Evolutionary conservation across 768 basidiomycete genomes (phyloP), one percentile per base, ranked within the genome.

Genomic region (Lepiota venenata): DNA sequence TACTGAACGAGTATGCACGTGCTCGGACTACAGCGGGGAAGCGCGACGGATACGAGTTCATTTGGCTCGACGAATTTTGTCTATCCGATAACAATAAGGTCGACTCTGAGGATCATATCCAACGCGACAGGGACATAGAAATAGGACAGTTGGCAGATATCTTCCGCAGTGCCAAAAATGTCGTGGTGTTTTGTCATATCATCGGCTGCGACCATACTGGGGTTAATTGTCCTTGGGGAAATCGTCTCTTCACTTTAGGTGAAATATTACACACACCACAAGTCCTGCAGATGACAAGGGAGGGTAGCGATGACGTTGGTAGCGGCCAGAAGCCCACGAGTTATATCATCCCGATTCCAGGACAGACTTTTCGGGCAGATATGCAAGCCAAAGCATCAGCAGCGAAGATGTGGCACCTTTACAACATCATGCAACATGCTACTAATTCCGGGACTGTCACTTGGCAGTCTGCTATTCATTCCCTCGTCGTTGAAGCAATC

Each of bases 401-500:
- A 18, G 56, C 25, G 14, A 39, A 49, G 46, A 22, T 21, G 15
- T 63, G 62, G 62, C 62, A 63, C 45, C 47, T 63, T 6, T 54
- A 57, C 37, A 61, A 58, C 22, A 60, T 64, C 32, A 59, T 64
- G 63, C 60, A 61, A 35, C 60, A 63, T 16, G 43, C 58, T 5
- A 52, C 47, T 16, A 61, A 63, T 50, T 50, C 55, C 14, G 63
- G 63, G 2, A 32, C 58, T n/a, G 50, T 52, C 9, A 37, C 58
- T 12, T 63, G 63, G 63, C 63, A 64, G 47, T 38, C 50, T 11
- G 60, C 60, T 16, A 64, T 64, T 41, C 63, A 64, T 50, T 54
- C 63, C 27, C 58, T 63, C 41, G 58, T 63, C 20, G 58, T 63
- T 38, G 64, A 65, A 49, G 57, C 55, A 11, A 61, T 66, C n/a